Conservation (phyloP, 352 stramenopile species). For the Phytophthora sansomeana region DNA sequence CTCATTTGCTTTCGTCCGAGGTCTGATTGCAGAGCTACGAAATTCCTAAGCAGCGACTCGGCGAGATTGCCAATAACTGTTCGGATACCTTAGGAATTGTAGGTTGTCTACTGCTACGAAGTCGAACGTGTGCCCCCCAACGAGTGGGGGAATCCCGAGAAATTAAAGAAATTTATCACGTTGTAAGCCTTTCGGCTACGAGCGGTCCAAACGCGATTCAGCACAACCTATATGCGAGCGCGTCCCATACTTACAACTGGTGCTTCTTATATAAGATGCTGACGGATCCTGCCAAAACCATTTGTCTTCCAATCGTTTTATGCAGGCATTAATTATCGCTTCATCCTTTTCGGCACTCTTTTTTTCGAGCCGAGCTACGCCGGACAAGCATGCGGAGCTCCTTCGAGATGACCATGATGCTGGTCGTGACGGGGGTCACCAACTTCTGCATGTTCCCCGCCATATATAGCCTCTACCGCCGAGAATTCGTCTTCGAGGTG, state of each 20-base stretch:
- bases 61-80: no score
- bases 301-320: not conserved
- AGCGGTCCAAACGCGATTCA: not conserved
- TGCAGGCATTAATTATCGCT: constrained; percentile 1
- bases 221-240: not conserved
- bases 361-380: constrained; percentile 1
- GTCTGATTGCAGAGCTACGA: no score
- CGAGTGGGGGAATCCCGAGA: constrained; percentile 68
- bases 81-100: no score
- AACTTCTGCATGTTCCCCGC: constrained; percentile 86
- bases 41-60: no score
- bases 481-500: constrained; percentile 81
- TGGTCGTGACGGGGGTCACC: constrained; percentile 74
- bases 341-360: not conserved
- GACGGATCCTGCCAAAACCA: constrained; percentile 11
- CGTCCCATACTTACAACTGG: constrained; percentile 29
- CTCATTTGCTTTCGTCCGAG: no score
- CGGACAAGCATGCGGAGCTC: constrained; percentile 54
- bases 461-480: constrained; percentile 61
- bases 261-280: constrained; percentile 3
- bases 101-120: not conserved
- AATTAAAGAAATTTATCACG: constrained; percentile 92
- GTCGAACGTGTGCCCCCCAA: constrained; percentile 31
- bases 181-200: constrained; percentile 76
- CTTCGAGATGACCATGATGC: constrained; percentile 77